Conservation (phyloP, 163 green algal genomes). For the Chlorella variabilis region DNA sequence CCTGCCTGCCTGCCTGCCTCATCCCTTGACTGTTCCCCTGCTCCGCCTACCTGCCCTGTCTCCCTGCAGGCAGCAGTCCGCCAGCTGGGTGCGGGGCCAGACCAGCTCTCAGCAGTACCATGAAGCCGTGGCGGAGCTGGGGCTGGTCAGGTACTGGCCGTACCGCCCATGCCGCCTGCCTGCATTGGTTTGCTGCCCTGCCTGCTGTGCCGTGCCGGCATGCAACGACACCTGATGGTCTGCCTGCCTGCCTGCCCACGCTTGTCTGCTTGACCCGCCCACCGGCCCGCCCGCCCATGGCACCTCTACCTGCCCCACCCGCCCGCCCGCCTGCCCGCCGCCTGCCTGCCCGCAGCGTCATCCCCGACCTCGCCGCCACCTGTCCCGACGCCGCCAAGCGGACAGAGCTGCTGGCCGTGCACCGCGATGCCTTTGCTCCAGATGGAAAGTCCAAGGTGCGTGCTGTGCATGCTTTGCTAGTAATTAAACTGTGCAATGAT, state of each 20-base stretch:
- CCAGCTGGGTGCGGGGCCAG: slow-evolving; percentile 41
- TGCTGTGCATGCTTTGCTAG: not conserved
- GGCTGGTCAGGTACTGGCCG: slow-evolving; percentile 33
- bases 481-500: no score
- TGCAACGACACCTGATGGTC: no score
- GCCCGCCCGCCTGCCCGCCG: no score
- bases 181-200: not conserved
- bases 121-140: slow-evolving; percentile 36
- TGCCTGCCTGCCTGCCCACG: no score
- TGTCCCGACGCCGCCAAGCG: slow-evolving; percentile 63
- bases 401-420: slow-evolving; percentile 56
- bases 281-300: no score
- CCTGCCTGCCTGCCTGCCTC: no score
- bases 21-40: no score
- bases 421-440: slow-evolving; percentile 12
- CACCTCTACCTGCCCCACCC: no score
- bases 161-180: not conserved
- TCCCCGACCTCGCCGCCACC: slow-evolving; percentile 76
- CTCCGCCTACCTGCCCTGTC: not conserved
- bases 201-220: not conserved
- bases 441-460: slow-evolving; percentile 23
- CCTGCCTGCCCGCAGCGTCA: slow-evolving; percentile 43
- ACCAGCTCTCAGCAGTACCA: slow-evolving; percentile 49
- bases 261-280: no score
- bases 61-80: slow-evolving; percentile 24